Evolutionary conservation across 2,329 filamentous ascomycete species (phyloP).

Genomic region (Lithohypha guttulata): DNA sequence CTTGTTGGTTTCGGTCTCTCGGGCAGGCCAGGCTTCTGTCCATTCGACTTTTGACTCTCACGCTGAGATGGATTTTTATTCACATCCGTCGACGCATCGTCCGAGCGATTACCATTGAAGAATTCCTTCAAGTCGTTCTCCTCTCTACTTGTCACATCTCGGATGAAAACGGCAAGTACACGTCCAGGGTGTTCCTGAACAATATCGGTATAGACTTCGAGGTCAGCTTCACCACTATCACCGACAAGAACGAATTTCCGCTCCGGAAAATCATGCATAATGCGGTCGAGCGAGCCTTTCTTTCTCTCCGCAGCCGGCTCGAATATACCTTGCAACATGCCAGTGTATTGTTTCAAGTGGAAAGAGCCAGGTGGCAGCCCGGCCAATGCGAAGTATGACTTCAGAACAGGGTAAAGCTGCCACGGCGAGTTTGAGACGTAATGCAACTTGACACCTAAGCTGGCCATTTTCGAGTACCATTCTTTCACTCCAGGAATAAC

Average conservation of each 20-base stretch:
- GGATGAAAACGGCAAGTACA: conserved; percentile 80
- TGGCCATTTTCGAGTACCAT: conserved; percentile 72
- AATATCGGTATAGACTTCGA: conserved; percentile 96
- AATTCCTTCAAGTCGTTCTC: conserved; percentile 47
- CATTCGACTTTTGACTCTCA: conserved; percentile 17
- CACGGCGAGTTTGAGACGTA: conserved; percentile 99
- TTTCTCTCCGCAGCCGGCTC: conserved; percentile 94
- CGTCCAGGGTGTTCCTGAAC: conserved; percentile 71
- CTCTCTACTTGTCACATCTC: conserved; percentile 80
- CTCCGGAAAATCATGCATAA: conserved; percentile 80
- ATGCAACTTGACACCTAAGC: conserved; percentile 77
- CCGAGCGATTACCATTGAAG: conserved; percentile 47
- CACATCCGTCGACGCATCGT: not conserved
- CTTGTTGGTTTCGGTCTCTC: conserved; percentile 24
- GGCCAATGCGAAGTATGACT: conserved; percentile 70
- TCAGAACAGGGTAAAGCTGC: conserved; percentile 87
- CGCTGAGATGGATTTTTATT: not conserved
- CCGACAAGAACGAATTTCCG: conserved; percentile 84
- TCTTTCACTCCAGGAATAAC: conserved; percentile 78
- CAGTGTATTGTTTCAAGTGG: conserved; percentile 90
- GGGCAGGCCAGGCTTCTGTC: conserved; percentile 33
- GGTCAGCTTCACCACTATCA: conserved; percentile 90
- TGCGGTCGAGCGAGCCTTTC: conserved; percentile 72
- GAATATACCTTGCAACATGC: conserved; percentile 96
- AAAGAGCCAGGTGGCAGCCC: conserved; percentile 80